phyloP scores from a whole-genome alignment of 2,329 filamentous ascomycete genomes.

The Fusarium camptoceras region DNA sequence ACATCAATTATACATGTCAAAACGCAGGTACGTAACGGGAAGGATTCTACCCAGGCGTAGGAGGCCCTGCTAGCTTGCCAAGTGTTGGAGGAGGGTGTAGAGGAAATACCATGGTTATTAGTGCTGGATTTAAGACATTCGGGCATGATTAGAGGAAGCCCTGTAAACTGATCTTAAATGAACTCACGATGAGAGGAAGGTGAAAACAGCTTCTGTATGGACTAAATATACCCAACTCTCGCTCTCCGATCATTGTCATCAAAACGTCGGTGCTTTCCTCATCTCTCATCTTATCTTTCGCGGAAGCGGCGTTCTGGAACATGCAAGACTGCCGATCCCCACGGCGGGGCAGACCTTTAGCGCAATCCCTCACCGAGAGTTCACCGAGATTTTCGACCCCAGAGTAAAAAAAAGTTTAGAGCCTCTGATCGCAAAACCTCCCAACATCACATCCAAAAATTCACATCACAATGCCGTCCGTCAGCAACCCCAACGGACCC shows the following conservation, averaged over 20 bases:
- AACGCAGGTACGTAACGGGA: background rate
- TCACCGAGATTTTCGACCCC: conserved; percentile 35
- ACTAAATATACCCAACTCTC: background rate
- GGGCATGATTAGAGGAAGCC: background rate
- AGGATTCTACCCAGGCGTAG: background rate
- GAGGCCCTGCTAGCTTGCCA: background rate
- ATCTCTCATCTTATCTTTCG: background rate
- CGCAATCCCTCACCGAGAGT: conserved; percentile 20
- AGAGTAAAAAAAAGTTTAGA: conserved; percentile 30
- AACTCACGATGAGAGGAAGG: background rate
- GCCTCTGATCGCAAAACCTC: conserved; percentile 27
- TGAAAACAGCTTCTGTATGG: background rate
- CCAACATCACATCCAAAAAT: conserved; percentile 7
- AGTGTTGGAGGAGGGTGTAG: background rate
- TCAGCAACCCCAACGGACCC: conserved; percentile 68
- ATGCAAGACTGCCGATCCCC: conserved; percentile 20
- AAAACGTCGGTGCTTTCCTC: background rate
- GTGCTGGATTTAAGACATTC: background rate
- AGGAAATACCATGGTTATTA: background rate
- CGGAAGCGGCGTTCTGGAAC: conserved; percentile 25
- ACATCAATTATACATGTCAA: background rate
- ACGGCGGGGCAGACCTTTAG: conserved; percentile 30
- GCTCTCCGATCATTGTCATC: background rate
- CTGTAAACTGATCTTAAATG: rapidly evolving
- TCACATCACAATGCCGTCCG: conserved; percentile 60